These are phyloP conservation scores for Botrytis squamosa DNA, from an alignment of 2,329 filamentous ascomycete species.

Conservation along the genomic window DNA sequence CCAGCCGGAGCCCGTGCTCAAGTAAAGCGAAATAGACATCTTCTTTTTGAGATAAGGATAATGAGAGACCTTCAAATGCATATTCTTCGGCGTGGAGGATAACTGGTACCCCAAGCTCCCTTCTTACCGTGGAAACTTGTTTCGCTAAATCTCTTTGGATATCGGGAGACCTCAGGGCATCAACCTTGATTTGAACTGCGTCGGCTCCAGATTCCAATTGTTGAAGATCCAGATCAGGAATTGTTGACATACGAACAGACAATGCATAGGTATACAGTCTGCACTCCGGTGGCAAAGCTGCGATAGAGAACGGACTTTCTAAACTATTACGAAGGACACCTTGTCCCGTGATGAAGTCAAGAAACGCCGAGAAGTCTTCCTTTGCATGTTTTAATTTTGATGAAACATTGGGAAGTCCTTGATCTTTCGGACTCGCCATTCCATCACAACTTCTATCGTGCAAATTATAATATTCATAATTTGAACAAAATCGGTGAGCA, in stretches of 20 bases:
- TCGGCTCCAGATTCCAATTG: constrained; percentile 58
- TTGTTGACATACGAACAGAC: constrained; percentile 56
- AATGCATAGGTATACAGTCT: constrained; percentile 66
- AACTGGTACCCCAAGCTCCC: constrained; percentile 55
- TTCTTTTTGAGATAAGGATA: constrained; percentile 32
- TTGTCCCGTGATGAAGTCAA: constrained; percentile 56
- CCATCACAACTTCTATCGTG: constrained; percentile 45
- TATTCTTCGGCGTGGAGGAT: constrained; percentile 57
- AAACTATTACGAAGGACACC: constrained; percentile 52
- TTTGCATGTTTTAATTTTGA: constrained; percentile 53
- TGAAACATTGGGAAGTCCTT: constrained; percentile 46
- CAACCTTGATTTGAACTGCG: constrained; percentile 59
- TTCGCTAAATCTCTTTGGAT: constrained; percentile 51
- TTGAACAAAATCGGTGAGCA: constrained; percentile 51
- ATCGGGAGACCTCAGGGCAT: constrained; percentile 51
- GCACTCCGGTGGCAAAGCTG: constrained; percentile 57
- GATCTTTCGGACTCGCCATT: constrained; percentile 43
- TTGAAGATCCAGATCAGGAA: constrained; percentile 53
- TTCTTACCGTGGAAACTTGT: constrained; percentile 56
- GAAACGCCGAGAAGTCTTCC: constrained; percentile 59
- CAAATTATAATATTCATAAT: constrained; percentile 65
- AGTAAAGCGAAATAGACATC: constrained; percentile 56
- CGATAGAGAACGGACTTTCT: constrained; percentile 60
- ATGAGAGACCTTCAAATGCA: constrained; percentile 32
- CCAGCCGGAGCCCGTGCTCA: constrained; percentile 62